phyloP scores from a whole-genome alignment of 208 protist genomes.

The Leishmania braziliensis region DNA sequence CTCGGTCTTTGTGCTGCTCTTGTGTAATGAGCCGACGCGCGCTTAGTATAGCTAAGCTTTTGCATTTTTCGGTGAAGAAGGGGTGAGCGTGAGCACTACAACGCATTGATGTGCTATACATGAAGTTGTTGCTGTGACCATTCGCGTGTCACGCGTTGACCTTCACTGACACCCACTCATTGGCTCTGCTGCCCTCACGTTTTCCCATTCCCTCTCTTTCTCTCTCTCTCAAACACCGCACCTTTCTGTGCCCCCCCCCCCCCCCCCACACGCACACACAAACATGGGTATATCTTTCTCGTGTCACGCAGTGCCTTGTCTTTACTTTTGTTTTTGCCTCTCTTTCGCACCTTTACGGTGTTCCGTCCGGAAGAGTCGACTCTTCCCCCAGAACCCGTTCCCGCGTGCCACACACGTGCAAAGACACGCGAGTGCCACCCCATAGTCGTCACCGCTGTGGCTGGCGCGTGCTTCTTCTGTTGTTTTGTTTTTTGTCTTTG shows the following conservation, averaged over 20 bases:
- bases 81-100: not conserved
- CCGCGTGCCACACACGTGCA: not conserved
- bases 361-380: not conserved
- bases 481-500: not conserved
- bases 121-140: not conserved
- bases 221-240: not conserved
- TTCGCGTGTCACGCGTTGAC: not conserved
- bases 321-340: not conserved
- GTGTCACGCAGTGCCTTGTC: not conserved
- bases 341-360: not conserved
- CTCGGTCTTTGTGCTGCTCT: not conserved
- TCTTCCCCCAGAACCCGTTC: not conserved
- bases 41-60: not conserved
- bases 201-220: not conserved
- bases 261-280: not conserved
- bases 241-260: no score
- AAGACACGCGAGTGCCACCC: not conserved
- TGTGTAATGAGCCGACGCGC: not conserved
- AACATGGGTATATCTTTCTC: not conserved
- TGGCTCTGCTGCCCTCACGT: not conserved
- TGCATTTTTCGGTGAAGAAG: not conserved
- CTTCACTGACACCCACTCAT: not conserved
- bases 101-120: not conserved
- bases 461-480: not conserved
- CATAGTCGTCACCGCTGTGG: not conserved